Evolutionary conservation across 2,329 filamentous ascomycete species (phyloP), one percentile per base, ranked within the genome.

Genomic region (Colletotrichum musicola): DNA sequence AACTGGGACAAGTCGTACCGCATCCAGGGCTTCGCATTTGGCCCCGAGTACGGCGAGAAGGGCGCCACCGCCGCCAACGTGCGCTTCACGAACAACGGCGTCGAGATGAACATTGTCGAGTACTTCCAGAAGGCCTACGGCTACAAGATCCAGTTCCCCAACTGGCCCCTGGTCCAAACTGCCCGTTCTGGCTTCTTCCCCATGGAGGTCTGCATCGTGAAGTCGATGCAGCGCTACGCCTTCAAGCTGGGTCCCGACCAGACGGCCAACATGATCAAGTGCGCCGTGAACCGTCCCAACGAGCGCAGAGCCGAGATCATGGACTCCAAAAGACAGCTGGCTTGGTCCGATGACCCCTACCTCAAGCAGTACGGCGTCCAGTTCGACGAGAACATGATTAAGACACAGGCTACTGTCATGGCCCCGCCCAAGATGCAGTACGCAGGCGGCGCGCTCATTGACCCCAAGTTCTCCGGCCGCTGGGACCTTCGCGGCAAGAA

Each of bases 211-310:
- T 88, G 87, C 62, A 79, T 80, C 9, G 72, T 90, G 6, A 74
- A 82, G 42, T 78, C 82, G 0, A 85, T 88, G 75, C 90, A 92
- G 76, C 82, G 87, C 0, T 93, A 91, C 71, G 81, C 83, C 0
- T 91, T 83, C 80, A 92, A 92, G 78, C 77, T 92, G 1, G 86
- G 86, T 61, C 83, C 86, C 0, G 77, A 81, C 0, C 85, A 97
- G 81, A 98, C 95, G 0, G 83, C 91, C 0, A 81, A 86, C 5
- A 99, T 99, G 96, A 98, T 99, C 82, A 95, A 92, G 78, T 94
- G 95, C 74, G 95, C 95, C 0, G 95, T 97, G 4, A 93, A 92
- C 6, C 87, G 91, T 1, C 96, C 96, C 0, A 77, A 78, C 0
- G 77, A 89, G 35, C 92, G 96, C n/a, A 87, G 89, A 72, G 73